Conservation (phyloP, 1,139 yeast species). For the Blastobotrys apis region DNA sequence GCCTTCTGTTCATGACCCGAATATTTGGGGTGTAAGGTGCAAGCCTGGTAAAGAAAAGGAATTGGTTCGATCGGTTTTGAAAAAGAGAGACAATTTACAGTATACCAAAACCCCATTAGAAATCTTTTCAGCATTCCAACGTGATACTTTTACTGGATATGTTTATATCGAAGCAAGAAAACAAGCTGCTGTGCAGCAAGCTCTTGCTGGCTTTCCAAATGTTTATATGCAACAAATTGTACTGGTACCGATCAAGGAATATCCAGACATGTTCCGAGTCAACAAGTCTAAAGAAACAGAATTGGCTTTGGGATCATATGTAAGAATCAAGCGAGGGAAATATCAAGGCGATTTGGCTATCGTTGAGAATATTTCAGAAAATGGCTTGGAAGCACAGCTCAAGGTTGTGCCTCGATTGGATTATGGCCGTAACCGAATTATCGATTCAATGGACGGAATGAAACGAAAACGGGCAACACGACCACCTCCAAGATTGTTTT, state of each 20-base stretch:
- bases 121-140: slow-evolving; percentile 87
- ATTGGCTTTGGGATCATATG: slow-evolving; percentile 86
- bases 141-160: slow-evolving; percentile 89
- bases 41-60: slow-evolving; percentile 93
- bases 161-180: slow-evolving; percentile 91
- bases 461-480: slow-evolving; percentile 57
- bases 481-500: slow-evolving; percentile 83
- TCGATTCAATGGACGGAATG: slow-evolving; percentile 43
- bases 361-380: slow-evolving; percentile 89
- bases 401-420: slow-evolving; percentile 91
- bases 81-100: slow-evolving; percentile 69
- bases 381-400: slow-evolving; percentile 88
- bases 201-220: slow-evolving; percentile 84
- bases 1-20: slow-evolving; percentile 95
- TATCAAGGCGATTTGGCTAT: slow-evolving; percentile 91
- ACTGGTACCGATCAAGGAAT: slow-evolving; percentile 91
- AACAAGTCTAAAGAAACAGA: slow-evolving; percentile 85
- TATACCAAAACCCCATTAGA: slow-evolving; percentile 58
- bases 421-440: slow-evolving; percentile 67
- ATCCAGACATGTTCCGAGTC: slow-evolving; percentile 88
- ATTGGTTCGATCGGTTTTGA: slow-evolving; percentile 74
- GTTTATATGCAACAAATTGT: slow-evolving; percentile 66
- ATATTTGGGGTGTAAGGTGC: slow-evolving; percentile 93
- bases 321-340: slow-evolving; percentile 84
- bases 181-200: slow-evolving; percentile 86